A percentile compares a stretch with the other conserved stretches of the same genome.
Conservation (phyloP, 2,329 filamentous ascomycete species). For the Cryoendolithus antarcticus region DNA sequence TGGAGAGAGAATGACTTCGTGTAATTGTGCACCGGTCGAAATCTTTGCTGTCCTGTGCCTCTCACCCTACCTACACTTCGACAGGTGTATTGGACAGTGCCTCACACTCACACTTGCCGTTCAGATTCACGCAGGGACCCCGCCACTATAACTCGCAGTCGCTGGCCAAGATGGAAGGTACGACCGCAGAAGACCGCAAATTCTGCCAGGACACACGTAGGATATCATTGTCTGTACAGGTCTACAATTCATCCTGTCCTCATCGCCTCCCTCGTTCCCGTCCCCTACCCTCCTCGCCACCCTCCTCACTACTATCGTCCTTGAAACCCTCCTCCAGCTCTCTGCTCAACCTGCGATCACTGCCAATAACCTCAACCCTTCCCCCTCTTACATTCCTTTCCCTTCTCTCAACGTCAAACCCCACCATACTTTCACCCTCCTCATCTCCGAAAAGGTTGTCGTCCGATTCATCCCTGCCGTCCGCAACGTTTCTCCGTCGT, state of each 20-base stretch:
- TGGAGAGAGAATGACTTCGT: too few species aligned
- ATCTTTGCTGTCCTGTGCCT: too few species aligned
- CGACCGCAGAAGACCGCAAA: too few species aligned
- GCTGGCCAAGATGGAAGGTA: too few species aligned
- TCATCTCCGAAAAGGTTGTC: conserved; percentile 30
- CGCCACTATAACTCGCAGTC: too few species aligned
- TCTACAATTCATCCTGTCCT: neutral
- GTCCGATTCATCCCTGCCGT: conserved; percentile 12
- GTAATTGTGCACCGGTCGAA: too few species aligned
- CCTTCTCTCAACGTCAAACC: conserved; percentile 26
- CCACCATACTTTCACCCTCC: conserved; percentile 36
- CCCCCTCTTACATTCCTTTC: conserved; percentile 19
- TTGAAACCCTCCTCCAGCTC: conserved; percentile 67
- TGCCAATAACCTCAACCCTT: conserved; percentile 32
- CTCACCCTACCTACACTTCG: too few species aligned
- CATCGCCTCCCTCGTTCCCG: neutral
- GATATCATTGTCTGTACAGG: neutral
- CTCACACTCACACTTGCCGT: too few species aligned
- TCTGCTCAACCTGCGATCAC: conserved; percentile 55
- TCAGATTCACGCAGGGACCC: too few species aligned
- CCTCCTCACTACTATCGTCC: conserved; percentile 58
- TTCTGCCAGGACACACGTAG: neutral
- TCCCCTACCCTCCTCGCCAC: conserved; percentile 13
- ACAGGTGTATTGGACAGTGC: too few species aligned
- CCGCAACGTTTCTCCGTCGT: conserved; percentile 18